Base-by-base conservation (phyloP, 192 early-diverging fungal genomes). In the Rhizophagus clarus region DNA sequence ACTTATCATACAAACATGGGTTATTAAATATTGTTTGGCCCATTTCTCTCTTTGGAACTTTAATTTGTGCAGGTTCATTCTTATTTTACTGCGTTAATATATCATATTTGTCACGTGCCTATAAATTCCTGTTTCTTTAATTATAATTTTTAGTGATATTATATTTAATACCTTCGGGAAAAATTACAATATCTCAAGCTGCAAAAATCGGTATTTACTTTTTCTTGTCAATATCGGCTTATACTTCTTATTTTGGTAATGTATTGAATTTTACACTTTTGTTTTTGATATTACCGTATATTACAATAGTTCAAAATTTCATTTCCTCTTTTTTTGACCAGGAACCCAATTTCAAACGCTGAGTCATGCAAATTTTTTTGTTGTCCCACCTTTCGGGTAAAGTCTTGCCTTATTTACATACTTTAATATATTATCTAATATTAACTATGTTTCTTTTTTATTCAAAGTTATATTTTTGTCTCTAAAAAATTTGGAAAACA, bases 331-430 rank as follows among this genome's bases (percentile, higher is more conserved):
- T 66, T 67, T 31, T 12, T n/a, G 10, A 42, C 20, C n/a, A 69
- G 68, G 17, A 40, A n/a, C 24, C 10, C 32, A 70, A 24, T 22
- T 70, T 3, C 32, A 70, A 24, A 12, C 68, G 4, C n/a, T 70
- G 12, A 70, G 68, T 42, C 68, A 70, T 40, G 68, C 68, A 34
- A 70, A 70, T n/a, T 70, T 70, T 40, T 70, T 70, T 70, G 68
- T 29, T 40, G 68, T 70, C 4, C 68, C 68, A 15, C 68, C 68
- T 42, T 70, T 70, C 7, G 37, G 32, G 68, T 70, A 70, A 37
- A 20, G 8, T 66, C 29, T 12, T 66, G 51, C 14, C 34, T 34
- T 56, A 4, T 56, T 17, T 4, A 22, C 20, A 20, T 56, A 5
- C 15, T 56, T 56, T 56, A 56, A 56, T 56, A 56, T 56, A 56